phyloP scores from a whole-genome alignment of 164 flowering plant genomes.

The Umbilicus rupestris region DNA sequence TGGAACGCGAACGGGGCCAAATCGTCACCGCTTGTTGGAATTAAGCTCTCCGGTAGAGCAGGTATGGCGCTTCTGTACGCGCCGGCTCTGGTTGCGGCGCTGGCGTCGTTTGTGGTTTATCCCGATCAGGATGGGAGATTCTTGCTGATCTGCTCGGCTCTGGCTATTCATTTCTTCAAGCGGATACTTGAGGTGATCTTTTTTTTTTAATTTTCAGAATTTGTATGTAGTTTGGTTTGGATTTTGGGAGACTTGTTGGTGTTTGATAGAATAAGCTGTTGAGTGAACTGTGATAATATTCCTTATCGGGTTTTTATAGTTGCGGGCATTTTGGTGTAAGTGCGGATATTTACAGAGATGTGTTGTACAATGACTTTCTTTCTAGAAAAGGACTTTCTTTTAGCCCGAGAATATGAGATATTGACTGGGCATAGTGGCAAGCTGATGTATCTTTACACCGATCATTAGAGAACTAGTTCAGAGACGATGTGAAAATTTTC shows the following conservation, averaged over 20 bases:
- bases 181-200: slow-evolving; percentile 45
- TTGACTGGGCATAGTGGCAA: no score
- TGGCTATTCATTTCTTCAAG: slow-evolving; percentile 57
- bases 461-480: no score
- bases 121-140: slow-evolving; percentile 23
- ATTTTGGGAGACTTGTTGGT: neutral
- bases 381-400: no score
- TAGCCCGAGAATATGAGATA: no score
- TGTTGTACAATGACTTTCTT: no score
- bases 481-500: no score
- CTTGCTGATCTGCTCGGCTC: slow-evolving; percentile 32
- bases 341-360: no score
- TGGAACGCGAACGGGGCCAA: slow-evolving; percentile 14
- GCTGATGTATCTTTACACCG: no score
- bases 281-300: no score
- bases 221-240: neutral
- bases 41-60: slow-evolving; percentile 22
- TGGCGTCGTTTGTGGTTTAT: slow-evolving; percentile 19
- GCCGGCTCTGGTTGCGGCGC: slow-evolving; percentile 41
- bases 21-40: neutral
- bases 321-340: no score
- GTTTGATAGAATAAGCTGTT: no score
- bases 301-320: no score
- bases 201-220: neutral
- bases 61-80: slow-evolving; percentile 48